Evolutionary conservation across 768 basidiomycete species (phyloP).

Genomic region (Suillus paluster): DNA sequence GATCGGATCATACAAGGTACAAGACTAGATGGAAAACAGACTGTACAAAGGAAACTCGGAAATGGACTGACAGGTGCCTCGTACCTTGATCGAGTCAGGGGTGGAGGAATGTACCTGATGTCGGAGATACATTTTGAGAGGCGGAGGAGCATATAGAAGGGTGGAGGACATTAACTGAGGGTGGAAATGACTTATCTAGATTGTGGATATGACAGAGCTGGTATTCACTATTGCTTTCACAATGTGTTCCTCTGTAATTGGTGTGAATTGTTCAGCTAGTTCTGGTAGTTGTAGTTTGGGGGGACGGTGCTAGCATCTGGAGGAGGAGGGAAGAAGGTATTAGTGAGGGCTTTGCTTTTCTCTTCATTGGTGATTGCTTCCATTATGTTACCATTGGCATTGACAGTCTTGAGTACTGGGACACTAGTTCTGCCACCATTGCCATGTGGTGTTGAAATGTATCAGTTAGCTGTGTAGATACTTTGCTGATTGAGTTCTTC

Average conservation of each 20-base stretch:
- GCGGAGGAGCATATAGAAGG: too few relatives aligned
- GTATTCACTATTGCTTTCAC: conserved; percentile 1
- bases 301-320: conserved; percentile 4
- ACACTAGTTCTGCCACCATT: conserved; percentile 1
- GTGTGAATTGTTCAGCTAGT: too few relatives aligned
- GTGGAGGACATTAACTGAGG: too few relatives aligned
- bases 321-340: conserved; percentile 30
- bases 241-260: conserved; percentile 21
- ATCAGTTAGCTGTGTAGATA: background rate
- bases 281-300: conserved; percentile 8
- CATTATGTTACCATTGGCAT: background rate
- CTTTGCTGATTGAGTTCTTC: conserved; percentile 17
- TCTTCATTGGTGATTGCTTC: conserved; percentile 18
- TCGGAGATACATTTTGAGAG: too few relatives aligned
- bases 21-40: too few relatives aligned
- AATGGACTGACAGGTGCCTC: too few relatives aligned
- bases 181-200: too few relatives aligned
- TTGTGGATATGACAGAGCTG: too few relatives aligned
- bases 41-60: too few relatives aligned
- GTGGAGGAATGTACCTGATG: too few relatives aligned
- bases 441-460: conserved; percentile 10
- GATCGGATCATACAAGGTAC: too few relatives aligned
- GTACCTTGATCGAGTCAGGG: too few relatives aligned
- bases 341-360: conserved; percentile 22
- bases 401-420: background rate